Percentiles rank a stretch among this genome's conserved stretches.
phyloP scores from a whole-genome alignment of 1,284 basidiomycete genomes.

The Puccinia triticina region DNA sequence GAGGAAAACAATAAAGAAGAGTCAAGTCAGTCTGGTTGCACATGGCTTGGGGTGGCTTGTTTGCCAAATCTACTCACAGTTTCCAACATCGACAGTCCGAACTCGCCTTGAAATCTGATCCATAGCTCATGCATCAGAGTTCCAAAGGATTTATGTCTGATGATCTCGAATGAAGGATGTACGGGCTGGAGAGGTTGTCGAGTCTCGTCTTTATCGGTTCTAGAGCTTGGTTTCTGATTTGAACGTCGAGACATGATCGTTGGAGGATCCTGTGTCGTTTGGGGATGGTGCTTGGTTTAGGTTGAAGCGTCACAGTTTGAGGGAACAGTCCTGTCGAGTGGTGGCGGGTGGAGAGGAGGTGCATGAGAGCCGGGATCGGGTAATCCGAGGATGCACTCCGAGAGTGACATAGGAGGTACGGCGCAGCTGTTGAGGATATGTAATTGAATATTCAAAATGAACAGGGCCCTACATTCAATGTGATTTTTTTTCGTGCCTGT shows the following conservation, averaged over 20 bases:
- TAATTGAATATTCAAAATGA: not conserved
- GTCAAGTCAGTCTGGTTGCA: not conserved
- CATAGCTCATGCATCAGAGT: slow-evolving; percentile 46
- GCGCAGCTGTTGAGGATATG: not conserved
- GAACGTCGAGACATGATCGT: not conserved
- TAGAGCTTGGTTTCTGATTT: not conserved
- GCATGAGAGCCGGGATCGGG: slow-evolving; percentile 10
- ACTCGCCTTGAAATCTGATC: slow-evolving; percentile 51
- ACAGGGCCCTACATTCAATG: no score
- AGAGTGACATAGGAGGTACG: not conserved
- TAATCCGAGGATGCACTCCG: not conserved
- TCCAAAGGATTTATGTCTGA: slow-evolving; percentile 50
- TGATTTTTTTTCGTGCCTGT: not conserved
- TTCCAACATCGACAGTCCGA: slow-evolving; percentile 50
- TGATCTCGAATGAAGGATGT: slow-evolving; percentile 43
- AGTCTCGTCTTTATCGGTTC: not conserved
- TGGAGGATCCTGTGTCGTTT: no score
- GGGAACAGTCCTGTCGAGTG: not conserved
- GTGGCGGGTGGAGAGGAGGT: not conserved
- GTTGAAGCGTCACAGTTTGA: not conserved
- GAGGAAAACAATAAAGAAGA: not conserved
- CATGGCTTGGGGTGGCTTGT: not conserved
- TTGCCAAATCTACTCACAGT: slow-evolving; percentile 34
- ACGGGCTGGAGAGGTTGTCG: slow-evolving; percentile 8
- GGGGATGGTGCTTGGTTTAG: not conserved